Percentiles rank a stretch among this genome's conserved stretches.
These are phyloP conservation scores for Russula ochroleuca DNA, from an alignment of 768 basidiomycete genomes.

Conservation along the genomic window DNA sequence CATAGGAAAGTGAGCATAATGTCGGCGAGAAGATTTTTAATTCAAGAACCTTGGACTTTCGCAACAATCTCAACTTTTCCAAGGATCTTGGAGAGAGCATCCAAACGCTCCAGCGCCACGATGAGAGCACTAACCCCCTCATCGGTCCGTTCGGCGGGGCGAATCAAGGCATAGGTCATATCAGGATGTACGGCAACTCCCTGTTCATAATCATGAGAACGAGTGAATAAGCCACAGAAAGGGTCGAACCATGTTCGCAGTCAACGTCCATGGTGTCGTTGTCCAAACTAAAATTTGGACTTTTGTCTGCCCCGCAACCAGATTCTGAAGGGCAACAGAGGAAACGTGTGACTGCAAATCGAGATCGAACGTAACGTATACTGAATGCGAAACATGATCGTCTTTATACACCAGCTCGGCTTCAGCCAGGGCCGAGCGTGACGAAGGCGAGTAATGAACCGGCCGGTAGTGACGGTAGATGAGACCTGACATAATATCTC, in stretches of 20 bases:
- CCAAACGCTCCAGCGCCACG: slow-evolving; percentile 37
- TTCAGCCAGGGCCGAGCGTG: slow-evolving; percentile 89
- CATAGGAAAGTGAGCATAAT: not conserved
- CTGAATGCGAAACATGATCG: slow-evolving; percentile 81
- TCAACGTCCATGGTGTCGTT: slow-evolving; percentile 96
- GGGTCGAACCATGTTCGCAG: slow-evolving; percentile 80
- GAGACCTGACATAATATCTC: slow-evolving; percentile 49
- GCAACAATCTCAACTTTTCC: slow-evolving; percentile 42
- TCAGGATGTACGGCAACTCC: slow-evolving; percentile 84
- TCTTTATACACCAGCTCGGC: slow-evolving; percentile 91
- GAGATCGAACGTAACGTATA: slow-evolving; percentile 78
- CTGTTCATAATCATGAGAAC: slow-evolving; percentile 39
- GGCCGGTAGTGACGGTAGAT: slow-evolving; percentile 86
- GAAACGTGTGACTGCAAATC: slow-evolving; percentile 33
- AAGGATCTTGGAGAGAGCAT: slow-evolving; percentile 30
- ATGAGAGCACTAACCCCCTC: slow-evolving; percentile 33
- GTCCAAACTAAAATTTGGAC: slow-evolving; percentile 85
- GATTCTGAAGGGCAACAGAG: slow-evolving; percentile 32
- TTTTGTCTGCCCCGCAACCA: slow-evolving; percentile 34
- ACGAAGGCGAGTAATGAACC: slow-evolving; percentile 93
- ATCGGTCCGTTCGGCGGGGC: slow-evolving; percentile 16
- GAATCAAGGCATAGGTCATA: slow-evolving; percentile 58
- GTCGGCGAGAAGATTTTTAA: not conserved
- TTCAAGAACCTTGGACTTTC: slow-evolving; percentile 12
- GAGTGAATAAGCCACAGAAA: slow-evolving; percentile 6